These are phyloP conservation scores for Scalesia atractyloides DNA, from an alignment of 129 eudicot genomes.

Conservation along the genomic window DNA sequence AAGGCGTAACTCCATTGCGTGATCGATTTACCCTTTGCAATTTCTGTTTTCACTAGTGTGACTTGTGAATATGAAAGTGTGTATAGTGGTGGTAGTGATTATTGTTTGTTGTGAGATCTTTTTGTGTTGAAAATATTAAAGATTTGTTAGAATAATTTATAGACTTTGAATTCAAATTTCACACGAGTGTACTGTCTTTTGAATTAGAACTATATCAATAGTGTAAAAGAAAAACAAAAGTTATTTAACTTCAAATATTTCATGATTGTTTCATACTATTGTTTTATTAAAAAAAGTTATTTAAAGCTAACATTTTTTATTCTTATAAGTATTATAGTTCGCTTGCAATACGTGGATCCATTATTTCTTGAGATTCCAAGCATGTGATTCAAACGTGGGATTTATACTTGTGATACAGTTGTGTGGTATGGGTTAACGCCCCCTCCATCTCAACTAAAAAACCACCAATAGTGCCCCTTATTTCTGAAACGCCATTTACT, in stretches of 20 bases:
- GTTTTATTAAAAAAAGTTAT: too few relatives aligned
- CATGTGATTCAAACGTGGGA: too few relatives aligned
- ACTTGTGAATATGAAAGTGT: slow-evolving; percentile 44
- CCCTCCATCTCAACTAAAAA: too few relatives aligned
- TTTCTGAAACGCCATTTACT: too few relatives aligned
- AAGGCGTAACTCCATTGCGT: slow-evolving; percentile 76
- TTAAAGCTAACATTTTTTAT: too few relatives aligned
- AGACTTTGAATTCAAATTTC: background rate
- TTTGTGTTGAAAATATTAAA: slow-evolving; percentile 12
- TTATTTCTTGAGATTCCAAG: too few relatives aligned
- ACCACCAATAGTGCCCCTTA: too few relatives aligned
- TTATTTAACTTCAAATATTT: background rate
- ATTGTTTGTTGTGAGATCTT: slow-evolving; percentile 36
- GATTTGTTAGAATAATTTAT: slow-evolving; percentile 12
- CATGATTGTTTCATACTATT: too few relatives aligned
- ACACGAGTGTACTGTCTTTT: background rate
- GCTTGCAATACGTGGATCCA: too few relatives aligned
- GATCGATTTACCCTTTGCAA: slow-evolving; percentile 14
- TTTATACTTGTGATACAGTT: too few relatives aligned
- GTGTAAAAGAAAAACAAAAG: background rate
- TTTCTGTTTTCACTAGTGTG: slow-evolving; percentile 29
- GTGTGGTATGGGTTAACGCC: too few relatives aligned
- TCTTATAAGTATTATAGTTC: too few relatives aligned
- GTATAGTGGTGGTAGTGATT: slow-evolving; percentile 28
- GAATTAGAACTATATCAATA: background rate